phyloP scores from a whole-genome alignment of 2,329 filamentous ascomycete species.

The Aureobasidium subglaciale region DNA sequence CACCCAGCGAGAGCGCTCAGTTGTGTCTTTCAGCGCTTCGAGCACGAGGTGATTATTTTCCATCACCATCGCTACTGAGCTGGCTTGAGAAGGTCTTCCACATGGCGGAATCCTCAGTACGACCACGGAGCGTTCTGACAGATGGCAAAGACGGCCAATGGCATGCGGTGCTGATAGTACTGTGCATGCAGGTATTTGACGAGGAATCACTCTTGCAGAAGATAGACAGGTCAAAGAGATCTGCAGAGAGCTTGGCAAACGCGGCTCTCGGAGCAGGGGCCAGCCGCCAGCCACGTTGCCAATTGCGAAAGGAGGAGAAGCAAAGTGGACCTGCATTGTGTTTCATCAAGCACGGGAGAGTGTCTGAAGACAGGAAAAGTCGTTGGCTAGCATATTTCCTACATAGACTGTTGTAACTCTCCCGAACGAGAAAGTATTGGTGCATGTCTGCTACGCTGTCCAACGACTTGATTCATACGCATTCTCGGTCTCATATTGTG shows the following conservation, averaged over 20 bases:
- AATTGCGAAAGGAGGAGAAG: slow-evolving; percentile 1
- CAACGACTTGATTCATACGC: not conserved
- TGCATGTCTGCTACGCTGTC: slow-evolving; percentile 10
- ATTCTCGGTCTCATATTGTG: not conserved
- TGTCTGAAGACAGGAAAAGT: not conserved
- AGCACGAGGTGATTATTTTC: too few species aligned
- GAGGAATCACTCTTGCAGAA: not conserved
- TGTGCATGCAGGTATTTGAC: not conserved
- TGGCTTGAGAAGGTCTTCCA: too few species aligned
- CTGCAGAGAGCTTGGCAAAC: not conserved
- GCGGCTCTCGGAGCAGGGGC: slow-evolving; percentile 3
- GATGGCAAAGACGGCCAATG: too few species aligned
- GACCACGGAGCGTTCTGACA: too few species aligned
- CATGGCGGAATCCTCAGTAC: too few species aligned
- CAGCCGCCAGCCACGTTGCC: too few species aligned
- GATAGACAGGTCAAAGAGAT: not conserved
- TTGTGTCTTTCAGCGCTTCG: too few species aligned
- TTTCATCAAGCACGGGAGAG: not conserved
- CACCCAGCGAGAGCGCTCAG: too few species aligned
- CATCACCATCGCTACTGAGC: too few species aligned
- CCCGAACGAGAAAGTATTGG: too few species aligned
- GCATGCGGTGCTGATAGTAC: not conserved
- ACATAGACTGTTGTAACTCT: not conserved
- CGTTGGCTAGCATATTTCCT: not conserved
- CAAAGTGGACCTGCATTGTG: slow-evolving; percentile 4